Conservation (phyloP, 495 filamentous ascomycete species). For the Neurospora sublineolata region DNA sequence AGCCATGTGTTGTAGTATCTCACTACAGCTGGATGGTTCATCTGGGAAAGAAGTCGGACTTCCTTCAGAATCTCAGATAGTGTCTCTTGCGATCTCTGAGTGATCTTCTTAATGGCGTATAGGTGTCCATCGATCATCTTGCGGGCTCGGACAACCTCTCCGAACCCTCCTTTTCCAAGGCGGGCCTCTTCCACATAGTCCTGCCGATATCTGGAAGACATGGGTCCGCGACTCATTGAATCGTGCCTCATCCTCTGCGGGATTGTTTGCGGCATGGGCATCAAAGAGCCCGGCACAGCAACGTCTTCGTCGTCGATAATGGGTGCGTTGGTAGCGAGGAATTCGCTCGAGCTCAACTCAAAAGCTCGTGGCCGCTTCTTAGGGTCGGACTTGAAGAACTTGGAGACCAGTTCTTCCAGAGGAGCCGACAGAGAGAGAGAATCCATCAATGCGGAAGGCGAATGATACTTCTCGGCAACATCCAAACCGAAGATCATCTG, state of each 20-base stretch:
- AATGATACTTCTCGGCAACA: constrained; percentile 63
- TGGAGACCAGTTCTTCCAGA: constrained; percentile 64
- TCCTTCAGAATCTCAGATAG: constrained; percentile 83
- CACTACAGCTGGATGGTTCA: constrained; percentile 94
- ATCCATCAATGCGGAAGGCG: constrained; percentile 58
- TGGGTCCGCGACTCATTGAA: constrained; percentile 32
- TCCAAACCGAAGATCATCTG: constrained; percentile 90
- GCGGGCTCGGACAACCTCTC: constrained; percentile 91
- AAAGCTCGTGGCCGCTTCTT: constrained; percentile 83
- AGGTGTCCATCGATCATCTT: constrained; percentile 87
- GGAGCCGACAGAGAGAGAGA: constrained; percentile 53
- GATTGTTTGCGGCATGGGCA: constrained; percentile 25
- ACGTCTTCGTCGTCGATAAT: constrained; percentile 35
- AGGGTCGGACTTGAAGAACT: constrained; percentile 70
- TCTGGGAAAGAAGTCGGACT: constrained; percentile 74
- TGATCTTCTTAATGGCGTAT: constrained; percentile 96
- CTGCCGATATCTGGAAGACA: constrained; percentile 62
- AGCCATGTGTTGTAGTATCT: constrained; percentile 93
- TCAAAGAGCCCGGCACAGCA: constrained; percentile 23
- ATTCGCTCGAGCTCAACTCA: constrained; percentile 80
- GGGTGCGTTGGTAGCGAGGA: constrained; percentile 53
- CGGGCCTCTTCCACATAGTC: constrained; percentile 86
- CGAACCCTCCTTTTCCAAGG: constrained; percentile 88
- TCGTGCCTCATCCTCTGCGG: constrained; percentile 36
- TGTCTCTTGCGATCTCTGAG: constrained; percentile 63